A percentile compares a stretch with the other conserved stretches of the same genome.
Conservation (phyloP, 2,329 filamentous ascomycete genomes). For the Canariomyces notabilis region DNA sequence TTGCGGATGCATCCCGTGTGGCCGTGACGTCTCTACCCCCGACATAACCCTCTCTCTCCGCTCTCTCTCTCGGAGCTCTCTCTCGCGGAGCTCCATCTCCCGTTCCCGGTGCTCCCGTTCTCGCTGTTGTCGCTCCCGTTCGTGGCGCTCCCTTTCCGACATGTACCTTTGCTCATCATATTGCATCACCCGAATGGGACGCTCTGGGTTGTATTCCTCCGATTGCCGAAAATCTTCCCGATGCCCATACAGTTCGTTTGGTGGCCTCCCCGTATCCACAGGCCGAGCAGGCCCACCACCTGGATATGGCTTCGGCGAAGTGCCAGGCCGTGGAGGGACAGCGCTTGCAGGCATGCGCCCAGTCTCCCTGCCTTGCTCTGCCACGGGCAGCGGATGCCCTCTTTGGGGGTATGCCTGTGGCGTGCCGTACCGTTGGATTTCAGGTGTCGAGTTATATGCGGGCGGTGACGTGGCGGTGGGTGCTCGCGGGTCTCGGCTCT, state of each 20-base stretch:
- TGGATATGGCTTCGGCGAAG: constrained; percentile 47
- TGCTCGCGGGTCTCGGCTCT: constrained; percentile 38
- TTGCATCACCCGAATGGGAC: constrained; percentile 38
- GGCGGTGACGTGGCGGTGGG: constrained; percentile 45
- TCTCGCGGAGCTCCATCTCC: constrained; percentile 35
- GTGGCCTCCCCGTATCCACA: constrained; percentile 42
- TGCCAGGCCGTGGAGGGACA: constrained; percentile 45
- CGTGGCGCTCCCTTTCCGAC: constrained; percentile 39
- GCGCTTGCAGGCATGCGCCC: constrained; percentile 32
- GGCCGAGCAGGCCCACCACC: constrained; percentile 40
- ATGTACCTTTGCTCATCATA: constrained; percentile 53
- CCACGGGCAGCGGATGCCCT: constrained; percentile 40
- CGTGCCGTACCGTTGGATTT: constrained; percentile 54
- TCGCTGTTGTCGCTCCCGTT: constrained; percentile 33
- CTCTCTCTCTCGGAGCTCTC: constrained; percentile 36
- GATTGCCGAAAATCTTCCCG: constrained; percentile 43
- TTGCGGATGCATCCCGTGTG: constrained; percentile 40
- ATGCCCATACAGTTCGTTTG: constrained; percentile 42
- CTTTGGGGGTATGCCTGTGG: constrained; percentile 52
- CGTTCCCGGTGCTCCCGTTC: constrained; percentile 43
- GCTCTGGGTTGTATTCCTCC: constrained; percentile 51
- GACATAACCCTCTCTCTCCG: constrained; percentile 44
- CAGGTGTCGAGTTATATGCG: constrained; percentile 50
- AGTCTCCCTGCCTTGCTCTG: constrained; percentile 43
- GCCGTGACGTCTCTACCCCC: constrained; percentile 41